A percentile compares a stretch with the other conserved stretches of the same genome.
Conservation (phyloP, 2,329 filamentous ascomycete genomes). For the Phaeophleospora eucalypticola region DNA sequence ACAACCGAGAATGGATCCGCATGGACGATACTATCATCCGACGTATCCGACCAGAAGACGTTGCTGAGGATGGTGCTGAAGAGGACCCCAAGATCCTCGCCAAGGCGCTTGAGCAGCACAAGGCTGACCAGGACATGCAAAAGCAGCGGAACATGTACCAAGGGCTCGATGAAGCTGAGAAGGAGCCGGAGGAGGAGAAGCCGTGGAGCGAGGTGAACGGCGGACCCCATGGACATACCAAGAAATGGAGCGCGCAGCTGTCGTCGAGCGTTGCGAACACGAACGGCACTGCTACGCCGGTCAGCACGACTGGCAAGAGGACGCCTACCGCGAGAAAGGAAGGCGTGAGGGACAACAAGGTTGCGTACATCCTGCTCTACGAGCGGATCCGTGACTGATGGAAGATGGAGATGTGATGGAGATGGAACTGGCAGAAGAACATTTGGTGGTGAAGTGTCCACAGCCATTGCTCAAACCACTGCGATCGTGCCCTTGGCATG, state of each 20-base stretch:
- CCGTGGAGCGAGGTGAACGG: conserved; percentile 85
- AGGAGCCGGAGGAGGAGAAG: conserved; percentile 59
- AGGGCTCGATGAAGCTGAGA: conserved; percentile 60
- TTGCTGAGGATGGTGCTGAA: conserved; percentile 78
- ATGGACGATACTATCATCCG: conserved; percentile 90
- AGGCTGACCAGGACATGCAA: conserved; percentile 46
- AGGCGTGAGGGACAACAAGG: conserved; percentile 83
- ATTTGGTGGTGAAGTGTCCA: no score
- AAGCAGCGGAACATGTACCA: conserved; percentile 68
- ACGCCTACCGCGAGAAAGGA: conserved; percentile 47
- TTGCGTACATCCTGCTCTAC: conserved; percentile 95
- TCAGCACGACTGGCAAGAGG: conserved; percentile 46
- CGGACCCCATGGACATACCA: conserved; percentile 36
- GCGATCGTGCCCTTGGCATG: no score
- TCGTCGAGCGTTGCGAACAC: conserved; percentile 44
- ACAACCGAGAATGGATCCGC: conserved; percentile 92
- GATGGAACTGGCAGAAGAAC: no score
- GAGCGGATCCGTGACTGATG: conserved; percentile 43
- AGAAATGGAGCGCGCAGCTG: conserved; percentile 55
- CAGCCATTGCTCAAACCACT: no score
- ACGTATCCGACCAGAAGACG: conserved; percentile 79
- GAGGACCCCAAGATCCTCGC: conserved; percentile 69
- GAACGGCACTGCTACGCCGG: conserved; percentile 56
- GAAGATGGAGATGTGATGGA: no score
- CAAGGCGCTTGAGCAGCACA: conserved; percentile 63